A percentile compares a stretch with the other conserved stretches of the same genome.
phyloP scores from a whole-genome alignment of 129 eudicot genomes.

The Escallonia rubra region DNA sequence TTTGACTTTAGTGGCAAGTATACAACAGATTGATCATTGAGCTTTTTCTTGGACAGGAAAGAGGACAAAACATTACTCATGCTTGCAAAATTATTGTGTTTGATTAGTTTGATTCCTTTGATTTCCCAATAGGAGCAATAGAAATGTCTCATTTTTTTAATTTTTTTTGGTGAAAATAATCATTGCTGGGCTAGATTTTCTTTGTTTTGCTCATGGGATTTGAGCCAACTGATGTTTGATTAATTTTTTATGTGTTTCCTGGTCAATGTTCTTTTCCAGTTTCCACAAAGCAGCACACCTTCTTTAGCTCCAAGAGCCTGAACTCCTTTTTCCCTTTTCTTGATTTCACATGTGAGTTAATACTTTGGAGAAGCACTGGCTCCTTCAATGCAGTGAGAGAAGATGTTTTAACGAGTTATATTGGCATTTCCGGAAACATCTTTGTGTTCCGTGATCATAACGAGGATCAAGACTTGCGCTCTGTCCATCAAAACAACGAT shows the following conservation, averaged over 20 bases:
- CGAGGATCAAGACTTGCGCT: too few species aligned
- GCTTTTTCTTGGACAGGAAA: slow-evolving; percentile 8
- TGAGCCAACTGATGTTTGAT: background rate
- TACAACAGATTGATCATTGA: slow-evolving; percentile 26
- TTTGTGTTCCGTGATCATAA: too few species aligned
- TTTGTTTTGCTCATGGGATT: background rate
- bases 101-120: slow-evolving; percentile 12
- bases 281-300: background rate
- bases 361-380: background rate
- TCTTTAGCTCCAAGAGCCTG: background rate
- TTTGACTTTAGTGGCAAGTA: slow-evolving; percentile 52
- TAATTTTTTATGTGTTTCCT: background rate
- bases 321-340: background rate
- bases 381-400: too few species aligned
- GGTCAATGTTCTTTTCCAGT: background rate
- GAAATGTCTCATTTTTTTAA: slow-evolving; percentile 1
- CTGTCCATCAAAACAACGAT: too few species aligned
- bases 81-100: slow-evolving; percentile 21
- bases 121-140: slow-evolving; percentile 6
- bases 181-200: slow-evolving; percentile 1
- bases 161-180: background rate
- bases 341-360: background rate
- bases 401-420: too few species aligned
- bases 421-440: too few species aligned
- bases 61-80: background rate